Conservation (phyloP, 768 basidiomycete species). For the Baorangia bicolor region DNA sequence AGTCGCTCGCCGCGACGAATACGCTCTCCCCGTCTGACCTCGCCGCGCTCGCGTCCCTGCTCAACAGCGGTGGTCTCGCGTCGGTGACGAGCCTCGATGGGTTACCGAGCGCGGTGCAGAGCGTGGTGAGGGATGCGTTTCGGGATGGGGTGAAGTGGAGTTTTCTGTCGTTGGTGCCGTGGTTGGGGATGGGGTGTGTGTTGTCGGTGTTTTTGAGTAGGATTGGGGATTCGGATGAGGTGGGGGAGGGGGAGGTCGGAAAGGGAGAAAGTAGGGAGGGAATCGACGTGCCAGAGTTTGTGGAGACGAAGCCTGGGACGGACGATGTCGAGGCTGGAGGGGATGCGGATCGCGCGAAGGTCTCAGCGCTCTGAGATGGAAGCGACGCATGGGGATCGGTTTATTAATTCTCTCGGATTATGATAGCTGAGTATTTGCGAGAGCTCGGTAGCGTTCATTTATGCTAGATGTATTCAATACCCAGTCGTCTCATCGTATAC, state of each 20-base stretch:
- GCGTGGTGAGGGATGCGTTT: conserved; percentile 41
- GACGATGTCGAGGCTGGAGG: neutral
- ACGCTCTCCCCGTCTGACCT: conserved; percentile 32
- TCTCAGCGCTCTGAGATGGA: too few species aligned
- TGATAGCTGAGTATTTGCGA: too few species aligned
- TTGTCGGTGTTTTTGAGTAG: conserved; percentile 39
- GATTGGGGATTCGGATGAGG: conserved; percentile 32
- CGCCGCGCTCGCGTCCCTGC: conserved; percentile 21
- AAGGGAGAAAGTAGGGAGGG: neutral
- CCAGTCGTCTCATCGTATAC: neutral
- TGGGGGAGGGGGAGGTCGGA: too few species aligned
- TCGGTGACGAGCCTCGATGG: conserved; percentile 38
- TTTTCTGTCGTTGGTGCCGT: conserved; percentile 50
- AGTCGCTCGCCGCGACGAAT: conserved; percentile 20
- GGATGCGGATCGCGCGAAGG: too few species aligned
- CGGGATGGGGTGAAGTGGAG: conserved; percentile 40
- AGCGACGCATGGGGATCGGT: too few species aligned
- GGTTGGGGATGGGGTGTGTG: conserved; percentile 39
- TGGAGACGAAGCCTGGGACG: neutral
- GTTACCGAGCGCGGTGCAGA: conserved; percentile 37
- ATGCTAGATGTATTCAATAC: neutral
- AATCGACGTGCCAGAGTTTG: neutral
- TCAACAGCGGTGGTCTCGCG: conserved; percentile 27
- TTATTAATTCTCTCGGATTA: too few species aligned
- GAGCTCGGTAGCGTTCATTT: too few species aligned